Conservation (phyloP, 345 rosid genomes). For the Euphorbia pulcherrima region DNA sequence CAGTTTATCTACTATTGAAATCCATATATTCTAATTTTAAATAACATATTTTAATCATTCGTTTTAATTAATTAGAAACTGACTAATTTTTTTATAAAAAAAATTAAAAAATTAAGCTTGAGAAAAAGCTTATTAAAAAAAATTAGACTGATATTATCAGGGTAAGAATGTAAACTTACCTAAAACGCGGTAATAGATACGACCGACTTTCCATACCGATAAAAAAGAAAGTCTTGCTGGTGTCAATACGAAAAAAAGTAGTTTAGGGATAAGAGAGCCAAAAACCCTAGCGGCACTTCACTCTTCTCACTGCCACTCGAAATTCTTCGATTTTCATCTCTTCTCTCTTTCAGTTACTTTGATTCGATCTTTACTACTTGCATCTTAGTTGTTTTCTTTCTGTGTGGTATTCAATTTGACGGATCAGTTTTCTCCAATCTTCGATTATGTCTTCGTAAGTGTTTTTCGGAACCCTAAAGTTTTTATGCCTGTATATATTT, state of each 20-base stretch:
- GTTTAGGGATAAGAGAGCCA: neutral
- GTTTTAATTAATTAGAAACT: too few species aligned
- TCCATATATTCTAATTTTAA: too few species aligned
- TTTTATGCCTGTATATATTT: neutral
- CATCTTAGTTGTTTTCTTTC: neutral
- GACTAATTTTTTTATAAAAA: too few species aligned
- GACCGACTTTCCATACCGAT: slow-evolving; percentile 7
- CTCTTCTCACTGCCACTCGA: neutral
- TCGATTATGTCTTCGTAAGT: slow-evolving; percentile 5
- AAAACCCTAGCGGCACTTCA: slow-evolving; percentile 5
- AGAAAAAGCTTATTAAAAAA: too few species aligned
- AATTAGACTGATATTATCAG: neutral
- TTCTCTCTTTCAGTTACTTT: too few species aligned
- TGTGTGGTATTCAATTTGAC: neutral
- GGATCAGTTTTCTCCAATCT: neutral
- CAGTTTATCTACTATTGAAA: too few species aligned
- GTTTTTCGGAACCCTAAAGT: neutral
- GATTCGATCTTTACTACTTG: neutral
- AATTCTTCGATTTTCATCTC: neutral
- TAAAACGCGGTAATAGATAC: neutral
- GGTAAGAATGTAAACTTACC: neutral
- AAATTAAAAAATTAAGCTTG: too few species aligned
- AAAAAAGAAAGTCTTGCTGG: neutral
- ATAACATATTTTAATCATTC: too few species aligned
- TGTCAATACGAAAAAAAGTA: neutral